Base-by-base conservation (phyloP, 2,329 filamentous ascomycete species). In the Raffaelea deltoideospora region DNA sequence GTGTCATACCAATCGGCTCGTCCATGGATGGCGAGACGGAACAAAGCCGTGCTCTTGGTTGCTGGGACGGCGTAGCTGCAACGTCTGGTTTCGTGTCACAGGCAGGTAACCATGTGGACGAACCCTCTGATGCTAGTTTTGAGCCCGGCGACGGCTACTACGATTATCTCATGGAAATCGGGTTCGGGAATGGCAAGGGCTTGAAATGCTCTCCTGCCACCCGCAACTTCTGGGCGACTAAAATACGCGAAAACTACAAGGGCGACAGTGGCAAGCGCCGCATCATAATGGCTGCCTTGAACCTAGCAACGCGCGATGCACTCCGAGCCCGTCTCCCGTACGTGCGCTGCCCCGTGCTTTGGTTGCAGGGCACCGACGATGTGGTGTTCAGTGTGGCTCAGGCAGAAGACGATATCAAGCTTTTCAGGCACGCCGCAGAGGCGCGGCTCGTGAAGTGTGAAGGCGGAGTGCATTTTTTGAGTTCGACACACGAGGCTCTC, bases 311-410 rank as follows among this genome's bases (percentile, higher is more conserved):
- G 39, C 50, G 67, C 26, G 66, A 70, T 37, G 60, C 65, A 1
- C 53, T 70, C 5, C 46, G 65, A 8, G 41, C 56, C n/a, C 54
- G 67, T 10, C 39, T 69, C 27, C 42, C 53, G 17, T 60, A 69
- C 41, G 48, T 71, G 40, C 59, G 53, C 40, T 70, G 65, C 38
- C 66, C 66, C 3, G 62, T 71, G 9, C 57, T 63, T 38, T 70
- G 66, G 67, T 52, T 69, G 14, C 65, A 69, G 65, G 64, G 64
- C 14, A 58, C 58, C 3, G 53, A 55, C 3, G 66, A 70, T 42
- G 53, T 52, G 0, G 58, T 64, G 0, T 70, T 26, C 23, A 8
- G 8, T 13, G 23, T 26, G 23, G 23, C 23, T 26, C 23, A 26
- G 23, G 23, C 23, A 8, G 23, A 26, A 13, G 8, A 8, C 13